Evolutionary conservation across 2,329 filamentous ascomycete genomes (phyloP), one percentile per base, ranked within the genome.

Genomic region (Apiospora saccharicola): DNA sequence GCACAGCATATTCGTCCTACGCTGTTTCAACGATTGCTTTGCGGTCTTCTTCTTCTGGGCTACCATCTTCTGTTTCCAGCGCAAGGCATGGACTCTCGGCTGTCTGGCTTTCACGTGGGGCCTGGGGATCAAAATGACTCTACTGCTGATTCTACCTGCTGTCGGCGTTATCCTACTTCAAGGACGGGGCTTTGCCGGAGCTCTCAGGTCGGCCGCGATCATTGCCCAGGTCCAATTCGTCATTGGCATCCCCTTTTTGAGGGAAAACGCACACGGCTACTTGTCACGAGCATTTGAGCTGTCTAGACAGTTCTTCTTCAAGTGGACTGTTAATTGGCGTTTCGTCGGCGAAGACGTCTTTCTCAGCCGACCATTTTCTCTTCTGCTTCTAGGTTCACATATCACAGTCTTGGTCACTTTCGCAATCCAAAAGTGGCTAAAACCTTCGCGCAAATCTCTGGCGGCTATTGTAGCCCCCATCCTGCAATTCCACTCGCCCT

Each of bases 241-340:
- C 74, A 85, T 90, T 46, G 88, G 84, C 67, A 78, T 86, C 61
- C 94, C 95, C 0, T 98, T 98, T 83, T 80, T 93, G 30, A 81
- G 86, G 13, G 85, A 84, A 53, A 92, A 94, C 76, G 83, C 91
- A 26, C 82, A 83, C 73, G 93, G 92, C 41, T 99, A 99, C 80
- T 80, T 97, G 24, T 89, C 90, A 67, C 88, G 93, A 75, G 95
- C 96, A 0, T 99, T 99, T 80, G 95, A 99, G 84, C 88, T 99
- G 72, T 95, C 93, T 67, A 89, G 96, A 71, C 91, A 94, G 77
- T 99, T 99, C 84, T 88, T 98, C 78, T 98, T 96, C 86, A 95
- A 96, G 83, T 99, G 96, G 96, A 99, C 96, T 0, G 96, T 99
- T 76, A 99, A 99, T 82, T 99, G 96, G 96, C 91, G 95, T 71